These are phyloP conservation scores for Lipomyces starkeyi DNA, from an alignment of 805 yeast genomes.

Conservation along the genomic window DNA sequence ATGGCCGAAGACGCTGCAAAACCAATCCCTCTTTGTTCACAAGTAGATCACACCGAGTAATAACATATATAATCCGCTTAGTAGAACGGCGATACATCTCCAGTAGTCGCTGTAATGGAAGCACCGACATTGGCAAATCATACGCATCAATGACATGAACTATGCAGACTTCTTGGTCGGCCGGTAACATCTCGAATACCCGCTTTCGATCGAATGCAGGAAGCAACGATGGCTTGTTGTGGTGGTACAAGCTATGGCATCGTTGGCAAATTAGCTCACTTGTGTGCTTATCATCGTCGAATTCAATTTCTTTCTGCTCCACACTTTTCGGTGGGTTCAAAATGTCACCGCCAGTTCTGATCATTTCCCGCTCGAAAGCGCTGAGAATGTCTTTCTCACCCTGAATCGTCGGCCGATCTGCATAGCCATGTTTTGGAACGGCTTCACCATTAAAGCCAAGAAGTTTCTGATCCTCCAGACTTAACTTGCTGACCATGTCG, in stretches of 20 bases:
- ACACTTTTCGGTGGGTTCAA: not conserved
- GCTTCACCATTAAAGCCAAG: not conserved
- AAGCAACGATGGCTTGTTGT: constrained; percentile 12
- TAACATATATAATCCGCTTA: constrained; percentile 5
- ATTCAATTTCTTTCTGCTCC: not conserved
- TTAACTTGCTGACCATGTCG: not conserved
- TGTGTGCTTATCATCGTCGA: not conserved
- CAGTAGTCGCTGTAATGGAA: constrained; percentile 22
- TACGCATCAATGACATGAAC: constrained; percentile 68
- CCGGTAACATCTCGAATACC: constrained; percentile 21
- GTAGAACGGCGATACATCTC: not conserved
- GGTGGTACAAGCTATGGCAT: constrained; percentile 21
- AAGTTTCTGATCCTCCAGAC: not conserved
- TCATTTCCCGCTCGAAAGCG: not conserved
- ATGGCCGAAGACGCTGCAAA: constrained; percentile 20
- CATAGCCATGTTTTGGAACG: not conserved
- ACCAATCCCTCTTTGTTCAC: constrained; percentile 5
- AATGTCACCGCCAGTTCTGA: not conserved
- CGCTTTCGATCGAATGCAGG: constrained; percentile 8
- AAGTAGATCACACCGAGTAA: constrained; percentile 28
- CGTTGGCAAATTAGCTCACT: constrained; percentile 15
- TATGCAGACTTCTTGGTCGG: constrained; percentile 49
- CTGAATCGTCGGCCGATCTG: not conserved
- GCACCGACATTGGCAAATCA: constrained; percentile 70
- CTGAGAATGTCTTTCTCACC: not conserved